phyloP scores from a whole-genome alignment of 345 rosid species.

The Microcos paniculata region DNA sequence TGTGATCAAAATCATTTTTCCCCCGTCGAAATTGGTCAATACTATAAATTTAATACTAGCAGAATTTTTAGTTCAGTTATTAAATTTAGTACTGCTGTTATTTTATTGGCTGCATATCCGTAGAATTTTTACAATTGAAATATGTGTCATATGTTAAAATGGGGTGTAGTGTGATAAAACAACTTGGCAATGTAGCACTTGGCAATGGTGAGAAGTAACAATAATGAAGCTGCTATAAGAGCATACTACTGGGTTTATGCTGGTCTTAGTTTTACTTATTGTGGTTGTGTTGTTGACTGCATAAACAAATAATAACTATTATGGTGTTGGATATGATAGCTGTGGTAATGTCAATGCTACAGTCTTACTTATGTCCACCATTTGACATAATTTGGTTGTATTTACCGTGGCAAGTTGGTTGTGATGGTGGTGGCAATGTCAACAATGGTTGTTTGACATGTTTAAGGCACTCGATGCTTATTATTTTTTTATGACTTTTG shows the following conservation, averaged over 20 bases:
- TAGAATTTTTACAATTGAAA: background rate
- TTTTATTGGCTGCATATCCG: background rate
- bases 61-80: background rate
- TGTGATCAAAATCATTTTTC: background rate
- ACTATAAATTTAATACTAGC: background rate
- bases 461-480: too few species aligned
- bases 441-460: background rate
- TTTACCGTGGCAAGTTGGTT: too few species aligned
- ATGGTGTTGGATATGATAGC: background rate
- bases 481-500: too few species aligned
- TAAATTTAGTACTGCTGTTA: background rate
- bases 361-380: background rate
- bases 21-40: background rate
- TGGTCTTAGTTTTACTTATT: background rate
- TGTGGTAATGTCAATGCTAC: background rate
- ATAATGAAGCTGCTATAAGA: background rate
- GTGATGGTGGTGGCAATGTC: background rate
- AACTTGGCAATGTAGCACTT: background rate
- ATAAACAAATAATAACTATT: background rate
- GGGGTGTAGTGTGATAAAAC: background rate
- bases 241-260: background rate
- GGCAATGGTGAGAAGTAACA: background rate
- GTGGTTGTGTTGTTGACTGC: background rate
- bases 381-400: background rate
- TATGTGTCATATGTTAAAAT: background rate